Conservation (phyloP, 2,329 filamentous ascomycete species). For the Pseudogymnoascus verrucosus region DNA sequence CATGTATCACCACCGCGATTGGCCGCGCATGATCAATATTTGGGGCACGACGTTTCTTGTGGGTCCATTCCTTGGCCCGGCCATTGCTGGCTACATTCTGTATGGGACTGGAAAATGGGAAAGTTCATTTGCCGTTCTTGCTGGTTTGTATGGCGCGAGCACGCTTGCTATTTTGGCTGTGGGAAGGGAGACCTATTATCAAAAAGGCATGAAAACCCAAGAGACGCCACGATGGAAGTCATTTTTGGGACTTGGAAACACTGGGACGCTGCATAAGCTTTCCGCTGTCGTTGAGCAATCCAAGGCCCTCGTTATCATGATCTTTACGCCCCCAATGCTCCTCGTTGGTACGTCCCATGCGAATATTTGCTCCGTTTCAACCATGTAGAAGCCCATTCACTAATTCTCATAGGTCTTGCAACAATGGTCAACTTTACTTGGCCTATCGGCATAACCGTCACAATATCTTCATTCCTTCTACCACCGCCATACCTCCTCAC, state of each 20-base stretch:
- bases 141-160: constrained; percentile 30
- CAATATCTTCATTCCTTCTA: constrained; percentile 28
- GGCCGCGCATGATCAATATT: constrained; percentile 33
- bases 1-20: constrained; percentile 29
- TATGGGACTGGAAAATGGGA: constrained; percentile 26
- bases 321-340: constrained; percentile 27
- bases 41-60: constrained; percentile 32
- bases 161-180: constrained; percentile 28
- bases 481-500: constrained; percentile 29
- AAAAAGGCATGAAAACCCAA: constrained; percentile 7
- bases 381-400: not conserved
- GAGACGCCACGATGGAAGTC: constrained; percentile 19
- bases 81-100: constrained; percentile 31
- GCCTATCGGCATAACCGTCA: constrained; percentile 33
- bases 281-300: constrained; percentile 22
- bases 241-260: constrained; percentile 27
- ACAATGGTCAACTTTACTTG: constrained; percentile 32
- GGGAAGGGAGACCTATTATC: constrained; percentile 30
- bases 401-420: constrained; percentile 15
- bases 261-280: constrained; percentile 23
- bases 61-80: constrained; percentile 31
- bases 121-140: constrained; percentile 29
- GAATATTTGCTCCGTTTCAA: not conserved
- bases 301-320: constrained; percentile 16
- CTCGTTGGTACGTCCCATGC: constrained; percentile 19